phyloP scores from a whole-genome alignment of 2,329 filamentous ascomycete species.

The Niveomyces coronatus region DNA sequence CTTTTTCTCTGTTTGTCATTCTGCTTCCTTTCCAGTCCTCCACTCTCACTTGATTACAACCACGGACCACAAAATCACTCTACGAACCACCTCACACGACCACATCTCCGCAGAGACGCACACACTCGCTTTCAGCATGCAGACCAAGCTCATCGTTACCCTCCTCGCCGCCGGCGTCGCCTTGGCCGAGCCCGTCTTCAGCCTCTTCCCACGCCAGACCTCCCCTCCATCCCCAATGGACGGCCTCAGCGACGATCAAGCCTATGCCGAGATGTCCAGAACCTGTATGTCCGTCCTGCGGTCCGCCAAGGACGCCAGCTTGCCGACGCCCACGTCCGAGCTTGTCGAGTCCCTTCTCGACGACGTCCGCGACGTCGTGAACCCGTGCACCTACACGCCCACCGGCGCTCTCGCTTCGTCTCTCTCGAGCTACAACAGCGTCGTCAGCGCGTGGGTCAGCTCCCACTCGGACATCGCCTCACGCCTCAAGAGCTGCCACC shows the following conservation, averaged over 20 bases:
- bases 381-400: slow-evolving; percentile 23
- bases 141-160: slow-evolving; percentile 7
- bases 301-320: slow-evolving; percentile 13
- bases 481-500: no score
- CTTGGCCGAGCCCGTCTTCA: slow-evolving; percentile 3
- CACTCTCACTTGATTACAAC: no score
- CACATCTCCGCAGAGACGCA: neutral
- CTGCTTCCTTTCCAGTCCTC: no score
- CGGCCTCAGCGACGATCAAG: no score
- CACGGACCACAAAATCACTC: slow-evolving; percentile 26
- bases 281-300: slow-evolving; percentile 17
- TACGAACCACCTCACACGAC: slow-evolving; percentile 24
- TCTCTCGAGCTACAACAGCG: slow-evolving; percentile 22
- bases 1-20: no score
- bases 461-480: slow-evolving; percentile 18
- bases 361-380: slow-evolving; percentile 14
- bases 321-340: slow-evolving; percentile 21
- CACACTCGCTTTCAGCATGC: slow-evolving; percentile 5
- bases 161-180: slow-evolving; percentile 4
- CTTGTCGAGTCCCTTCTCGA: slow-evolving; percentile 17
- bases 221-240: slow-evolving; percentile 7
- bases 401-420: slow-evolving; percentile 21
- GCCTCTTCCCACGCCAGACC: slow-evolving; percentile 18
- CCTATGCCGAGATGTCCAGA: no score
- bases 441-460: slow-evolving; percentile 21